Evolutionary conservation across 2,329 filamentous ascomycete species (phyloP).

Genomic region (Zymoseptoria pseudotritici): DNA sequence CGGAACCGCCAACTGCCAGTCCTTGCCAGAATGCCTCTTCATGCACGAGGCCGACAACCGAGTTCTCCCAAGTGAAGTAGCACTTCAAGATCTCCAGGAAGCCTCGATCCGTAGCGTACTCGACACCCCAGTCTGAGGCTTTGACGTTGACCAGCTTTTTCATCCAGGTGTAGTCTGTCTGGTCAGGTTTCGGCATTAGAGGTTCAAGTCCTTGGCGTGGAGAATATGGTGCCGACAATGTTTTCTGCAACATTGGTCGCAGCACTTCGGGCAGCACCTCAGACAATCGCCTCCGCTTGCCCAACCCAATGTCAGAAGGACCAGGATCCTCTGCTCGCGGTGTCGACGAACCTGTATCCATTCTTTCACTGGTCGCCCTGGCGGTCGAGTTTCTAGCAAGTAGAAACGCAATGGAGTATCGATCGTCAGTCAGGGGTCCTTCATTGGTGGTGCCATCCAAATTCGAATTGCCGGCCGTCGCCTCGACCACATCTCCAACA

Average conservation of each 20-base stretch:
- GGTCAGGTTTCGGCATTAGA: neutral
- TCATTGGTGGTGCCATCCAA: neutral
- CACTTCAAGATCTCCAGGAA: slow-evolving; percentile 10
- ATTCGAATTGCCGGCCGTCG: neutral
- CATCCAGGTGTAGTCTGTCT: slow-evolving; percentile 5
- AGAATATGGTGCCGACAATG: neutral
- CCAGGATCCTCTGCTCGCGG: neutral
- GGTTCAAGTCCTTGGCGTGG: neutral
- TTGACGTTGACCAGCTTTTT: neutral
- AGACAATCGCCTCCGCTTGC: slow-evolving; percentile 2
- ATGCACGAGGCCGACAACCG: slow-evolving; percentile 1
- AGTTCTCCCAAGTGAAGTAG: slow-evolving; percentile 11
- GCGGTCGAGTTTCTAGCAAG: neutral
- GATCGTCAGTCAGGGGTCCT: neutral
- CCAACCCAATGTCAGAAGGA: neutral
- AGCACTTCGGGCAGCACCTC: neutral
- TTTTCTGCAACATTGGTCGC: neutral
- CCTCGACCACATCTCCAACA: neutral
- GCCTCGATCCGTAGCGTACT: slow-evolving; percentile 5
- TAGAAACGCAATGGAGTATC: neutral
- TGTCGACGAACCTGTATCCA: neutral
- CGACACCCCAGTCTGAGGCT: slow-evolving; percentile 6
- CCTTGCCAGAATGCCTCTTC: slow-evolving; percentile 9
- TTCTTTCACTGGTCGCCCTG: neutral
- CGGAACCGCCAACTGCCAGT: slow-evolving; percentile 4